Evolutionary conservation across 768 basidiomycete species (phyloP), one percentile per base, ranked within the genome.

Genomic region (Trametopsis cervina): DNA sequence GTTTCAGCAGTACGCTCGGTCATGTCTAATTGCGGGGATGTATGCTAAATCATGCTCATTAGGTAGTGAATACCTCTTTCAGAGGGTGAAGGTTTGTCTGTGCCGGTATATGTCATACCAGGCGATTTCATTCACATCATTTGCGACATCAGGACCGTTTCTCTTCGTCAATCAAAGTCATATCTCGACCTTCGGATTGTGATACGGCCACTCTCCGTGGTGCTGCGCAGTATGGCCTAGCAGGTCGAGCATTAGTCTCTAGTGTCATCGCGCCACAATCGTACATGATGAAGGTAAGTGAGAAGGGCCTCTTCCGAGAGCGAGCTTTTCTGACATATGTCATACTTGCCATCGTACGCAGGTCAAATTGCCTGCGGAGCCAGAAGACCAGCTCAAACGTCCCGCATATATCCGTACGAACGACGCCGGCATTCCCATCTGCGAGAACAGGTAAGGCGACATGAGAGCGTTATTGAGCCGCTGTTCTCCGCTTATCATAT

Each of bases 191-290:
- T 22, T 73, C 81, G 29, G 90, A 94, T 66, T 83, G 86, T 23
- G 91, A 93, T 60, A 91, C 90, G 12, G 91, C 91, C 2, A 93
- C 90, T 1, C 68, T 85, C 47, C 83, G 89, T 46, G 90, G 90
- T 39, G 90, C 86, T n/a, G 90, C 90, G 26, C 78, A 83, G 60
- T 92, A 92, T 63, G 90, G 90, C 20, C 72, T 92, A 21, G 84
- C 88, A 17, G 77, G 81, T 43, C 73, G 80, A 54, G 71, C 80
- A 23, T 74, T 90, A 12, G 89, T 93, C 9, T 89, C 89, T 17
- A 86, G 81, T 39, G 77, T 92, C 44, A 86, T 93, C 46, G 80
- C 80, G 12, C 89, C 90, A 12, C 76, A 83, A 44, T 83, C 87
- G 21, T 94, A 93, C 61, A 77, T 91, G 52, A 89, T 92, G 84